Evolutionary conservation across 768 basidiomycete genomes (phyloP).

Genomic region (Solioccasus polychromus): DNA sequence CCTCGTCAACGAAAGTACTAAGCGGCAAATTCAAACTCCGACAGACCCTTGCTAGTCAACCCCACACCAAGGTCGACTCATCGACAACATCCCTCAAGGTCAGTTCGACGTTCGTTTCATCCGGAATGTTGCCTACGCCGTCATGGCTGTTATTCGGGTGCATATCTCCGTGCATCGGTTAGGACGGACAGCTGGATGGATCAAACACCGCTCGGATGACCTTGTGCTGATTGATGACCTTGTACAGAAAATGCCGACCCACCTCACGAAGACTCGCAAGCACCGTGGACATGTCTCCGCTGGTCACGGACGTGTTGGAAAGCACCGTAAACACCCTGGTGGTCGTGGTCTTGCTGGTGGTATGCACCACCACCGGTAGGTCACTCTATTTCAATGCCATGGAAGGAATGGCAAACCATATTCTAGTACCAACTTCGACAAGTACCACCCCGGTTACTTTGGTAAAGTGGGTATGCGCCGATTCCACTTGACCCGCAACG

Average conservation of each 20-base stretch:
- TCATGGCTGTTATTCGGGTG: constrained; percentile 14
- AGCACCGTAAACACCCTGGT: constrained; percentile 99
- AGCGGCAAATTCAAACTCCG: constrained; percentile 27
- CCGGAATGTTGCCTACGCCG: constrained; percentile 10
- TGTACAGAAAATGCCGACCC: constrained; percentile 83
- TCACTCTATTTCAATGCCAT: constrained; percentile 12
- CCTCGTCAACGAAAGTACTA: constrained; percentile 26
- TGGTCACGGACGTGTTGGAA: constrained; percentile 99
- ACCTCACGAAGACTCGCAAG: constrained; percentile 95
- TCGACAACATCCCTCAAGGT: constrained; percentile 63
- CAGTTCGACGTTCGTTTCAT: constrained; percentile 37
- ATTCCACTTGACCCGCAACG: constrained; percentile 93
- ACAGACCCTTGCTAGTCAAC: constrained; percentile 6
- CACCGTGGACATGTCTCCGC: constrained; percentile 99
- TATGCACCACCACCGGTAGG: constrained; percentile 97
- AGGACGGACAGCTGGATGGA: constrained; percentile 54
- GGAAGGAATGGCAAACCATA: neutral
- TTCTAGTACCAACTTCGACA: constrained; percentile 89
- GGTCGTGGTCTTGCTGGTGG: constrained; percentile 99
- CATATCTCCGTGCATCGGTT: constrained; percentile 12
- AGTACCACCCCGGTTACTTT: constrained; percentile 99
- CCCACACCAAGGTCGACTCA: constrained; percentile 31
- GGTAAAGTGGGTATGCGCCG: constrained; percentile 99
- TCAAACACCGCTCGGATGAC: constrained; percentile 34
- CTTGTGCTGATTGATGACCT: constrained; percentile 17